Evolutionary conservation across 805 yeast species (phyloP).

Genomic region (Starmerella gropengiesseri): DNA sequence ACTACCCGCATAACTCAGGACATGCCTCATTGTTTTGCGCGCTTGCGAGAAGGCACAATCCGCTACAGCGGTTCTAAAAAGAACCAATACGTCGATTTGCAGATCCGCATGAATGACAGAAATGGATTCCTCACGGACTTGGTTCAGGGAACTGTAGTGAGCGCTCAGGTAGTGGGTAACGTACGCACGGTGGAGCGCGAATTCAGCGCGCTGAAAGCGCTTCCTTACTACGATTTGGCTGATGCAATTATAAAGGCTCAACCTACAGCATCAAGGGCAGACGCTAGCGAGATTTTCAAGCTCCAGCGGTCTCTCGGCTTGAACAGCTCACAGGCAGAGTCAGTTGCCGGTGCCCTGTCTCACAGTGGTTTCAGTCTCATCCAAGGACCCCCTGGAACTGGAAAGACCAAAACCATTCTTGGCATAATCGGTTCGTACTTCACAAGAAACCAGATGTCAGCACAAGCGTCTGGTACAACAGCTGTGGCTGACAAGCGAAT

Average conservation of each 20-base stretch:
- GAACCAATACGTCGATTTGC: constrained; percentile 61
- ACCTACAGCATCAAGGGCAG: constrained; percentile 36
- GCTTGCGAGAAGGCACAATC: constrained; percentile 44
- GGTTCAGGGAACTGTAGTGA: constrained; percentile 52
- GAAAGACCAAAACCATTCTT: constrained; percentile 92
- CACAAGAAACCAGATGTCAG: constrained; percentile 22
- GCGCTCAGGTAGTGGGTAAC: constrained; percentile 67
- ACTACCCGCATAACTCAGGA: background rate
- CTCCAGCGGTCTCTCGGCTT: constrained; percentile 46
- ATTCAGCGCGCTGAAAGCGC: constrained; percentile 68
- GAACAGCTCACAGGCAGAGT: constrained; percentile 83
- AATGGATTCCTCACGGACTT: constrained; percentile 42
- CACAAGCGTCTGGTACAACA: background rate
- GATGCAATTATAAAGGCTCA: constrained; percentile 54
- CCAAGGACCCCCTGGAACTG: constrained; percentile 98
- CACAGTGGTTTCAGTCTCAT: constrained; percentile 74
- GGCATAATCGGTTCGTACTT: constrained; percentile 74
- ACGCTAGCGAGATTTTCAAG: constrained; percentile 31
- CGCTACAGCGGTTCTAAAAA: constrained; percentile 31
- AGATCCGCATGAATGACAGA: constrained; percentile 50
- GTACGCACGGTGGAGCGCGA: constrained; percentile 92
- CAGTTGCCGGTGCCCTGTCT: constrained; percentile 62
- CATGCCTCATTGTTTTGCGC: constrained; percentile 57
- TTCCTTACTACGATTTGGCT: constrained; percentile 70
- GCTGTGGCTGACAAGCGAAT: constrained; percentile 38